Base-by-base conservation (phyloP, 768 basidiomycete genomes). In the Favolaschia claudopus region DNA sequence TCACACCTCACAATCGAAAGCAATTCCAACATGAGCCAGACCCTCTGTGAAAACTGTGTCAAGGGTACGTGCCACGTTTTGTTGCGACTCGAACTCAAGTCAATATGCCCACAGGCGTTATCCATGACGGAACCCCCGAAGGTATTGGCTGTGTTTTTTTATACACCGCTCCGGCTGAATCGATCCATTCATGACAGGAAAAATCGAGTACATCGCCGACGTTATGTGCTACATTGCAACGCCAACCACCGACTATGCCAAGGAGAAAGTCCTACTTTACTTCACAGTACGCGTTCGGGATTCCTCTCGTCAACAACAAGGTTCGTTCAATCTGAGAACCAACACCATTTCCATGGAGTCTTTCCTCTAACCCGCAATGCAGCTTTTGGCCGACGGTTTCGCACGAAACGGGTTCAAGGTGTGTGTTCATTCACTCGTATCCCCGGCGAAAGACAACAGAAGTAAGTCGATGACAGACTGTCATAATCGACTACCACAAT, bases 151-250 rank as follows among this genome's bases (percentile, higher is more conserved):
- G 1, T 22, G 9, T 5, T 20, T 7, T 47, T 17, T 6, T 22
- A 19, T 32, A 22, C 28, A 29, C 32, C n/a, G n/a, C n/a, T n/a
- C n/a, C n/a, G n/a, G n/a, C n/a, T n/a, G n/a, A n/a, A n/a, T n/a
- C n/a, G n/a, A n/a, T n/a, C n/a, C n/a, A n/a, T n/a, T n/a, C n/a
- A n/a, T n/a, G n/a, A 25, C 28, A 48, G 79, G 79, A 49, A 70
- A 72, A 56, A 65, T 74, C 59, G 71, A 76, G 62, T 61, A 64
- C 45, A 75, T 82, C 48, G 73, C 64, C 24, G 80, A 78, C 9
- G 62, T 79, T 28, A 62, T 72, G 27, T 75, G 71, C 58, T 83
- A 83, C 56, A 74, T 81, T 33, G 72, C 74, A 7, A 76, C 77
- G 4, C 80, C 81, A 17, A 60, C 67, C 2, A 66, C 51, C 36